These are phyloP conservation scores for Fragilariopsis cylindrus DNA, from an alignment of 108 stramenopile genomes.

Conservation along the genomic window DNA sequence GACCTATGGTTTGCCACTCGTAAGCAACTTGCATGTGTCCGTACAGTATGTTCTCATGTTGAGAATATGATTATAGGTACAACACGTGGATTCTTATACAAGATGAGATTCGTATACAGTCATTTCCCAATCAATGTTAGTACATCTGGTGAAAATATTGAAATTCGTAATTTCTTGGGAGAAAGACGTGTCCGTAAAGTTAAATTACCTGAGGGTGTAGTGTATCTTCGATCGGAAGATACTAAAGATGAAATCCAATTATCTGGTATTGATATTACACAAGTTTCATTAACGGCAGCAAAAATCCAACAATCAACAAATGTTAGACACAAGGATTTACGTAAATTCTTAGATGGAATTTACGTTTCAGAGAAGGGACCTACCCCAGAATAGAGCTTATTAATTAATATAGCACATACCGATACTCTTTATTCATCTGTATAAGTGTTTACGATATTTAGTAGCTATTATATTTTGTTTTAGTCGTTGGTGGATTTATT, in stretches of 20 bases:
- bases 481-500: too few species aligned
- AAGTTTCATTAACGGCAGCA: slow-evolving; percentile 94
- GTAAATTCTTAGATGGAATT: slow-evolving; percentile 99
- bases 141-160: slow-evolving; percentile 79
- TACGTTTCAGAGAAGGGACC: slow-evolving; percentile 98
- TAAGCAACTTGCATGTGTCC: slow-evolving; percentile 96
- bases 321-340: slow-evolving; percentile 99
- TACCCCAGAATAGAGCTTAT: slow-evolving; percentile 37
- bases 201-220: slow-evolving; percentile 88
- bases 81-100: slow-evolving; percentile 98
- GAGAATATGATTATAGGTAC: slow-evolving; percentile 99
- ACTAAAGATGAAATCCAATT: slow-evolving; percentile 99
- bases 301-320: slow-evolving; percentile 96
- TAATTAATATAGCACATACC: too few species aligned
- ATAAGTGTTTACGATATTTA: too few species aligned
- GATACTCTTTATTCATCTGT: too few species aligned
- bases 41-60: slow-evolving; percentile 98
- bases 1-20: slow-evolving; percentile 98
- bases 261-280: slow-evolving; percentile 94
- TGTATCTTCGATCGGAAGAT: slow-evolving; percentile 88
- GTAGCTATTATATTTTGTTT: too few species aligned
- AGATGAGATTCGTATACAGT: slow-evolving; percentile 99
- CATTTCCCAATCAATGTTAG: slow-evolving; percentile 99
- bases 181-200: slow-evolving; percentile 97
- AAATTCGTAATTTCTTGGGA: slow-evolving; percentile 99